A percentile compares a stretch with the other conserved stretches of the same genome.
These are phyloP conservation scores for Citrullus colocynthis DNA, from an alignment of 306 rosid genomes.

Conservation along the genomic window DNA sequence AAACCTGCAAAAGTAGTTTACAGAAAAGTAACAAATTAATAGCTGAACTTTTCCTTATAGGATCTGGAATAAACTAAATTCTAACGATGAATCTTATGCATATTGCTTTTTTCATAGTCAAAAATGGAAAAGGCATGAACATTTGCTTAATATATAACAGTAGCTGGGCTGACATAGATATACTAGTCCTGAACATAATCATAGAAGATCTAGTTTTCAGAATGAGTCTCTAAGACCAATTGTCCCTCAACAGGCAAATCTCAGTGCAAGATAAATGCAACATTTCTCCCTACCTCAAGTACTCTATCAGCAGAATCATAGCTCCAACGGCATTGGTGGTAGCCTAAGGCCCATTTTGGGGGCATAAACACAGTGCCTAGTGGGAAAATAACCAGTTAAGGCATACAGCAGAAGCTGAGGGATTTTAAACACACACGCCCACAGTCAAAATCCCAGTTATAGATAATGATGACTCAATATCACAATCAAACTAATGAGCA, in stretches of 20 bases:
- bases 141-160: neutral
- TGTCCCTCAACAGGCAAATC: neutral
- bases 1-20: slow-evolving; percentile 35
- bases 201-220: neutral
- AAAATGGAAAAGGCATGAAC: neutral
- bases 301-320: slow-evolving; percentile 62
- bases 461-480: neutral
- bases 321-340: slow-evolving; percentile 93
- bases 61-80: neutral
- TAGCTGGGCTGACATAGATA: neutral
- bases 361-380: slow-evolving; percentile 82
- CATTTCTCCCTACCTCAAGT: slow-evolving; percentile 35
- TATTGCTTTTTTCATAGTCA: neutral
- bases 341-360: slow-evolving; percentile 90
- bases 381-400: slow-evolving; percentile 4
- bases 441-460: neutral
- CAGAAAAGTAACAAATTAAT: neutral
- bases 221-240: neutral
- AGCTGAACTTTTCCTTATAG: neutral
- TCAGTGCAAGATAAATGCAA: neutral
- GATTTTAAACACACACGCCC: neutral
- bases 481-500: neutral
- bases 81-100: neutral
- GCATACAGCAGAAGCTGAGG: neutral
- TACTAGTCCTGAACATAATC: neutral